Base-by-base conservation (phyloP, 495 filamentous ascomycete species). In the Coniosporium apollinis region DNA sequence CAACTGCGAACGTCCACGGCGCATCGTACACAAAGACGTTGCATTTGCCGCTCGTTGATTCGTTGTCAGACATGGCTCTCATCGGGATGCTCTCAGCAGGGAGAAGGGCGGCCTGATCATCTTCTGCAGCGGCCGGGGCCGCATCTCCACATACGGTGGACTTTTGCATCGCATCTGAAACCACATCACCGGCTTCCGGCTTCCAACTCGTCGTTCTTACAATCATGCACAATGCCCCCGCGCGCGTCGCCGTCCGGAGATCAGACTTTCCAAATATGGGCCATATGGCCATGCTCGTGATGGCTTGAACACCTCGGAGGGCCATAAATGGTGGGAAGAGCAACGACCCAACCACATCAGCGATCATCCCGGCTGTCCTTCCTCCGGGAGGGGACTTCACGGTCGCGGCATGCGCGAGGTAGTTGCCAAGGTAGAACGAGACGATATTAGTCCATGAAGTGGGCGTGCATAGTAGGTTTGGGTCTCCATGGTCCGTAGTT, bases 361-460 rank as follows among this genome's bases (percentile, higher is more conserved):
- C n/a, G n/a, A n/a, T n/a, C n/a, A n/a, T n/a, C n/a, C n/a, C n/a
- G n/a, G n/a, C n/a, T 5, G 43, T 33, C 13, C 44, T 43, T 26
- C 62, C 57, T 8, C 57, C 61, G 4, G 61, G 57, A 9, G 50
- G 47, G 13, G 59, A 51, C 22, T 59, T 57, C 15, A 62, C 56
- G 5, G 60, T 62, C 6, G 57, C 58, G 25, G 56, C 56, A 38
- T 62, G 61, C 21, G 62, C 47, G 3, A 64, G 24, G 30, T 62
- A 64, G 37, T 64, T 64, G n/a, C 52, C 53, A 5, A 62, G 24
- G 35, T 58, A 57, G 39, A 64, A 65, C 6, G 39, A 31, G 1
- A 54, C 10, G 13, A 31, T 31, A n/a, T n/a, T n/a, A n/a, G n/a
- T n/a, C n/a, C n/a, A n/a, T n/a, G n/a, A n/a, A n/a, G n/a, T n/a